Evolutionary conservation across 2,329 filamentous ascomycete genomes (phyloP), one percentile per base, ranked within the genome.

Genomic region (Verticillium klebahnii): DNA sequence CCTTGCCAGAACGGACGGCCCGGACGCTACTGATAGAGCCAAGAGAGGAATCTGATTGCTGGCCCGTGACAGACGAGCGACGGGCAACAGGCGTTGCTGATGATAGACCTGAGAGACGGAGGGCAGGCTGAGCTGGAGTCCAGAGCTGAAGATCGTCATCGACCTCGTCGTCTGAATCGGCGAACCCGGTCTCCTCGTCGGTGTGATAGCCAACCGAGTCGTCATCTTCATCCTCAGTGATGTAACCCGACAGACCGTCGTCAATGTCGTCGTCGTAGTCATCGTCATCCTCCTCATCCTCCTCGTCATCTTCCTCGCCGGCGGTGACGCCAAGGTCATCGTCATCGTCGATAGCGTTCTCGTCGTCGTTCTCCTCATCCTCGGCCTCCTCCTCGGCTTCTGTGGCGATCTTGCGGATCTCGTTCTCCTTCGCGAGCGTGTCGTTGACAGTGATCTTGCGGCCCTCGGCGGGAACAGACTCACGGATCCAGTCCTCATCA

Each of bases 351-450:
- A 74, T 73, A 19, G 71, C 69, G 9, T 74, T 76, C 15, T 31
- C 31, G 4, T 77, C 76, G 5, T 84, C 80, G 8, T 89, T 87
- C n/a, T 89, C 87, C 61, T 92, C 89, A 61, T 90, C 82, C 11
- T 89, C 79, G 4, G 88, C 93, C 75, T 98, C 95, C 69, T 96
- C 92, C 71, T 98, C 95, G 1, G 89, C 95, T 75, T 99, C 94
- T 71, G 92, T 89, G 57, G 88, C 94, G 31, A 98, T 78, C 64
- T 90, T 88, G 57, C 94, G 89, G 65, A 99, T 95, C 34, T 87
- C 87, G 65, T 92, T 93, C 76, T 99, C 95, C 75, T 96, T 96
- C 73, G 87, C 84, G 67, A 99, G 82, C 5, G 93, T 96, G 72
- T 98, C 95, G 67, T 89, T 88, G 66, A 99, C 89, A 4, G 93